Percentiles rank a stretch among this genome's conserved stretches.
Evolutionary conservation across 495 filamentous ascomycete species (phyloP).

Genomic region (Tetracladium marchalianum): DNA sequence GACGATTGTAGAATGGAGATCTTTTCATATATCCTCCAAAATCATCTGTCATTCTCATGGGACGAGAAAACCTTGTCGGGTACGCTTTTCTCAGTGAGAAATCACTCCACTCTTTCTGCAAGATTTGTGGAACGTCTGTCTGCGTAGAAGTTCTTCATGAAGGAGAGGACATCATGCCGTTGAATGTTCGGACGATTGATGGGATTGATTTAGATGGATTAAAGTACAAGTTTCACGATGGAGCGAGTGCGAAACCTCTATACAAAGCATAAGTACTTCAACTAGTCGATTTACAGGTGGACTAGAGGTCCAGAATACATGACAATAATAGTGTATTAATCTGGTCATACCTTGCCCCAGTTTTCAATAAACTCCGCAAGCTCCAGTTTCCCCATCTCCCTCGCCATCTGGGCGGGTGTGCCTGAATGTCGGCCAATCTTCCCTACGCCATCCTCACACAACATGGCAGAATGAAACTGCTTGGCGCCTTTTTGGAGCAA

Average conservation of each 20-base stretch:
- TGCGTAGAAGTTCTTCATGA: slow-evolving; percentile 5
- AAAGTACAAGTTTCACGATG: slow-evolving; percentile 6
- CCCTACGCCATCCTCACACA: too few species aligned
- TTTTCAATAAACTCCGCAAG: too few species aligned
- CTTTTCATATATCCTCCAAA: slow-evolving; percentile 10
- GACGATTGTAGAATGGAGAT: slow-evolving; percentile 10
- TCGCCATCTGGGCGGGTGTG: too few species aligned
- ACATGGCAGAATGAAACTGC: too few species aligned
- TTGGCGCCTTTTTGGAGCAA: too few species aligned
- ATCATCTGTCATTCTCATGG: neutral
- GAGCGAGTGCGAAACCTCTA: neutral
- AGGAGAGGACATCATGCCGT: slow-evolving; percentile 3
- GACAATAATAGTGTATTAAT: too few species aligned
- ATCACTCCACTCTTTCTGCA: slow-evolving; percentile 13
- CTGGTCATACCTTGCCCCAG: too few species aligned
- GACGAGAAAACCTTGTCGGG: slow-evolving; percentile 3
- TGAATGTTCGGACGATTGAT: slow-evolving; percentile 14
- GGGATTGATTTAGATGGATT: slow-evolving; percentile 2
- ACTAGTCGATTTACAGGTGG: too few species aligned
- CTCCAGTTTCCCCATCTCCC: too few species aligned
- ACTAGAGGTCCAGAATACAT: too few species aligned
- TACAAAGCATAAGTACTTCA: too few species aligned
- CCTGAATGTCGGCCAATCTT: too few species aligned
- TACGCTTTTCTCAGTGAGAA: slow-evolving; percentile 7
- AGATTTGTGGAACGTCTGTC: slow-evolving; percentile 8